Evolutionary conservation across 2,329 filamentous ascomycete species (phyloP), one percentile per base, ranked within the genome.

Genomic region (Chrysoporthe puriensis): DNA sequence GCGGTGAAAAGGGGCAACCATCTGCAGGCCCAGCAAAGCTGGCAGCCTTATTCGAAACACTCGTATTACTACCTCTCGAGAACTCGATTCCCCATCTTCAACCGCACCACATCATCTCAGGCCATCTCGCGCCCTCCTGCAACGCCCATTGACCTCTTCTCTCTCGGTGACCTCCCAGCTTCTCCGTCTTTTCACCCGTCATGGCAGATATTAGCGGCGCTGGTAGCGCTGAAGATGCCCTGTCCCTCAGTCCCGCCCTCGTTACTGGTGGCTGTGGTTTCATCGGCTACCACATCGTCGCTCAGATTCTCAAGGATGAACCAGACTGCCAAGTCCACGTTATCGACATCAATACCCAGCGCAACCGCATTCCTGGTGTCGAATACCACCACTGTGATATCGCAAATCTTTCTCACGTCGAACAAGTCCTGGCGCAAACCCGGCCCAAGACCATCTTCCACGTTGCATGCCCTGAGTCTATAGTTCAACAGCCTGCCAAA

Each of bases 221-320:
- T 26, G 21, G 9, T 13, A 52, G 48, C 21, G 21, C 9, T 32
- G 48, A 52, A 52, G 48, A 32, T 14, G 21, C 48, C 48, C 21
- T 32, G 1, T 52, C 48, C 48, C 66, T 72, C 46, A 66, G 71
- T 21, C 68, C 70, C 1, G 67, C 62, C 32, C 13, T 72, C 43
- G 64, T 71, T 26, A 71, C 69, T 0, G 67, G 71, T 11, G 71
- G 69, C 56, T 71, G 71, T 34, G 71, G 71, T 46, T 71, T 71
- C 65, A 69, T 69, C n/a, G 69, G 70, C 50, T 70, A 50, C 54
- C 70, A 72, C 63, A 63, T 71, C 16, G 63, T 70, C 48, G 54
- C 42, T 34, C 64, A 48, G 14, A 42, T 72, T 13, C 69, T 71
- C 42, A 52, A 66, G 32, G 42, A 61, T 34, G 63, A 69, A 4